These are phyloP conservation scores for Arthromyces matolae DNA, from an alignment of 768 basidiomycete species.

Conservation along the genomic window DNA sequence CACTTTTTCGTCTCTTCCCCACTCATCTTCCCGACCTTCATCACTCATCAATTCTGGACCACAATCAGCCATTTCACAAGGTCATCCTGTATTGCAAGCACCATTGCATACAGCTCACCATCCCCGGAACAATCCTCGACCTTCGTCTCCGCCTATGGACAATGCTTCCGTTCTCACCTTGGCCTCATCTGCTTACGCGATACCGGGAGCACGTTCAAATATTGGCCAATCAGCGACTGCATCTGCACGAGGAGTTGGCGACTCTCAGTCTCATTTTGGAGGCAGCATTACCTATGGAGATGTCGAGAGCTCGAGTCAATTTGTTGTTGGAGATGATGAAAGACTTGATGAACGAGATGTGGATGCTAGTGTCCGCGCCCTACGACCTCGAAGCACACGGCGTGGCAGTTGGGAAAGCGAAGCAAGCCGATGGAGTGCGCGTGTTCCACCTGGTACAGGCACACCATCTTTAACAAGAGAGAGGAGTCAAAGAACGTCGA, in stretches of 20 bases:
- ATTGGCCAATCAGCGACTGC: conserved; percentile 42
- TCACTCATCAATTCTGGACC: conserved; percentile 29
- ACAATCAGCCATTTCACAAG: conserved; percentile 23
- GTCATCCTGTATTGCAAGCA: conserved; percentile 49
- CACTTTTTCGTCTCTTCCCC: conserved; percentile 69
- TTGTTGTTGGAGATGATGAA: conserved; percentile 63
- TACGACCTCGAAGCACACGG: conserved; percentile 81
- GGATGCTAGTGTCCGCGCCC: conserved; percentile 86
- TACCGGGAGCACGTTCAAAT: conserved; percentile 53
- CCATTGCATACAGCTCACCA: conserved; percentile 90
- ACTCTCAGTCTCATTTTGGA: conserved; percentile 72
- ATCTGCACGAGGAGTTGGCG: conserved; percentile 51
- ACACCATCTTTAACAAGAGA: conserved; percentile 46
- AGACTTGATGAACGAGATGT: conserved; percentile 65
- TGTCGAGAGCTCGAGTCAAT: conserved; percentile 65
- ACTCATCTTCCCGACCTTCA: conserved; percentile 44
- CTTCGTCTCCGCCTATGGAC: conserved; percentile 84
- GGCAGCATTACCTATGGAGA: conserved; percentile 56
- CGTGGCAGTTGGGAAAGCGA: conserved; percentile 92
- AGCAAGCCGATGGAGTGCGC: conserved; percentile 84
- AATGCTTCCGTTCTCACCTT: conserved; percentile 92
- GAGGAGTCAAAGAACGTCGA: conserved; percentile 57
- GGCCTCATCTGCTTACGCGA: conserved; percentile 87
- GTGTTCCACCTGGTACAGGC: conserved; percentile 46
- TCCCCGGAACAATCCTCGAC: conserved; percentile 93